Evolutionary conservation across 495 filamentous ascomycete genomes (phyloP).

Genomic region (Podospora anserina): DNA sequence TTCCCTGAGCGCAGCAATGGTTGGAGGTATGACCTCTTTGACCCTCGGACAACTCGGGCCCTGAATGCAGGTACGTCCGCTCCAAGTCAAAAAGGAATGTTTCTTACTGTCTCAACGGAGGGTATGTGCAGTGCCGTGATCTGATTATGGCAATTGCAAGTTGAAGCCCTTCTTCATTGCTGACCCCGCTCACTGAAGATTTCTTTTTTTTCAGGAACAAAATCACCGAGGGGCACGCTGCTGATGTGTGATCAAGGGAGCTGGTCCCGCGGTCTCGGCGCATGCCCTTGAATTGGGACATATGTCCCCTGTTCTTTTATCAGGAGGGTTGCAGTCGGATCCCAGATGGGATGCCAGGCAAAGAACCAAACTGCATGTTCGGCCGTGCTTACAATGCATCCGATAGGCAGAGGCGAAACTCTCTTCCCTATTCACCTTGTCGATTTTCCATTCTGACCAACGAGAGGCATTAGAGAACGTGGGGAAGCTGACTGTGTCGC

Average conservation of each 20-base stretch:
- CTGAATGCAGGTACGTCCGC: background rate
- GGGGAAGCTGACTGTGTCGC: background rate
- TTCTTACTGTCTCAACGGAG: background rate
- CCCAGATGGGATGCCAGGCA: conserved; percentile 5
- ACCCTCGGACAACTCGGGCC: background rate
- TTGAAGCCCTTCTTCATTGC: background rate
- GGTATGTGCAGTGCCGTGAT: background rate
- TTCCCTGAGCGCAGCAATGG: background rate
- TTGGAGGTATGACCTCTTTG: background rate
- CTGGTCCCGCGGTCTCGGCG: background rate
- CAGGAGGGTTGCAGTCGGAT: background rate
- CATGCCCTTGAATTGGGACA: background rate
- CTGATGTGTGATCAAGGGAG: background rate
- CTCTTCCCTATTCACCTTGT: background rate
- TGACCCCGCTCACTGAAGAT: background rate
- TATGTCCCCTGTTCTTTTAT: background rate
- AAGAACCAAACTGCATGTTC: background rate
- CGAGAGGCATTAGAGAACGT: background rate
- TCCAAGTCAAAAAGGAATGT: background rate
- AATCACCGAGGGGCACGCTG: background rate
- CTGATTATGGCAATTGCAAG: background rate
- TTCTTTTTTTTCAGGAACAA: background rate
- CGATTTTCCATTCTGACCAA: background rate
- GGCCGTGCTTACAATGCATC: background rate
- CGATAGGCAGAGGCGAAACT: background rate